Base-by-base conservation (phyloP, 257 asterid genomes). In the Schizonepeta tenuifolia region DNA sequence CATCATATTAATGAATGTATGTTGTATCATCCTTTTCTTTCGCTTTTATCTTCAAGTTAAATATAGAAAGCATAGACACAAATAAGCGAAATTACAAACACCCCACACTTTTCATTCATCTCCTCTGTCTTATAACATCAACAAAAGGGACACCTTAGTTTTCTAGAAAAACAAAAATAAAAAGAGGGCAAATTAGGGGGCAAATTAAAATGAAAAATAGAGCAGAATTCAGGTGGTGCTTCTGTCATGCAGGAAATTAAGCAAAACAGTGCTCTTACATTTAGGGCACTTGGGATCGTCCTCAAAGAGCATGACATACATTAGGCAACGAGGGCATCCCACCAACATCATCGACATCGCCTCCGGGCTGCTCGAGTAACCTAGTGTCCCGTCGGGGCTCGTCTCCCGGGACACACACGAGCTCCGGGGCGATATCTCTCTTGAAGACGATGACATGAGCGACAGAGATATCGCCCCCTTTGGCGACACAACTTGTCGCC, bases 181-280 rank as follows among this genome's bases (percentile, higher is more conserved):
- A 50, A 38, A 14, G 24, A 43, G 55, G 22, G 53, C 69, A 13
- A 5, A 1, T 54, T 51, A 20, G 58, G 33, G 1, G 9, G 14
- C 7, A 53, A 51, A 51, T 10, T 6, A 56, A 20, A 13, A 24
- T 56, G 40, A 56, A 56, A 38, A 56, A 5, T 24, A 24, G 58
- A 56, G 38, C 38, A 56, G 26, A 22, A 22, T 9, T 22, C 28
- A 22, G 59, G n/a, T 77, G 70, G 64, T 72, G 57, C 73, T 57
- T 67, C 74, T 75, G 44, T 87, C 75, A 33, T 74, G 81, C 75
- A 83, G 49, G 56, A 87, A 78, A 73, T 87, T 86, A 59, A 87
- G 89, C 82, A 87, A 80, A 17, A 79, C 93, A 54, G 86, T 82
- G 75, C 83, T 85, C 79, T 84, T 83, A 74, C 92, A 84, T 67